Evolutionary conservation across 352 stramenopile species (phyloP), one percentile per base, ranked within the genome.

Genomic region (Blastocystis sp.): DNA sequence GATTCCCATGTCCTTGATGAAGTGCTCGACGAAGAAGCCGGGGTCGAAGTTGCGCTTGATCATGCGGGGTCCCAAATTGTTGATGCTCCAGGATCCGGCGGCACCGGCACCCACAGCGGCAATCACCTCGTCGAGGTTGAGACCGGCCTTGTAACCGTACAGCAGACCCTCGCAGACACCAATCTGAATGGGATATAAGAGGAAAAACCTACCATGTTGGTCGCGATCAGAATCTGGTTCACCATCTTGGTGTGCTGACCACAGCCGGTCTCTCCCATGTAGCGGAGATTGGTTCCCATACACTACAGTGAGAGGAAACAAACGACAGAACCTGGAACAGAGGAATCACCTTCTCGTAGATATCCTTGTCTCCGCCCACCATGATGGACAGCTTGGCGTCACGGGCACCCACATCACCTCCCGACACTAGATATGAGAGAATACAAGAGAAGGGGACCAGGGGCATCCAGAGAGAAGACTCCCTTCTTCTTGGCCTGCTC

Each of bases 191-290:
- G 9, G 29, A 1, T 11, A 40, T 48, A 14, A 18, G 21, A 9
- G 6, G 14, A 51, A 46, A 72, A 9, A 9, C 11, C 3, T 73
- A 86, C 44, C 75, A 89, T 87, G 48, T 87, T 88, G 27, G 75
- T 88, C 7, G 87, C 76, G 29, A 89, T 89, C 42, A 89, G 57
- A 61, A 89, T 88, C 71, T 96, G 92, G 87, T 95, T 96, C 71
- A 94, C 91, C 91, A 94, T 94, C 89, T 96, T 95, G 18, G 92
- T 94, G 85, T 94, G 91, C 84, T 95, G 92, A 0, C 92, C 92
- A 42, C 91, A 89, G 1, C 92, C 92, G 11, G 92, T 85, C 8
- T 88, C 88, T 32, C 92, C 92, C 91, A 95, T 94, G 87, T 95
- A 91, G 4, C 90, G 89, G 72, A 95, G 88, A 40, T 93, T 94